phyloP scores from a whole-genome alignment of 2,329 filamentous ascomycete species.

The Arthrobotrys entomopaga region DNA sequence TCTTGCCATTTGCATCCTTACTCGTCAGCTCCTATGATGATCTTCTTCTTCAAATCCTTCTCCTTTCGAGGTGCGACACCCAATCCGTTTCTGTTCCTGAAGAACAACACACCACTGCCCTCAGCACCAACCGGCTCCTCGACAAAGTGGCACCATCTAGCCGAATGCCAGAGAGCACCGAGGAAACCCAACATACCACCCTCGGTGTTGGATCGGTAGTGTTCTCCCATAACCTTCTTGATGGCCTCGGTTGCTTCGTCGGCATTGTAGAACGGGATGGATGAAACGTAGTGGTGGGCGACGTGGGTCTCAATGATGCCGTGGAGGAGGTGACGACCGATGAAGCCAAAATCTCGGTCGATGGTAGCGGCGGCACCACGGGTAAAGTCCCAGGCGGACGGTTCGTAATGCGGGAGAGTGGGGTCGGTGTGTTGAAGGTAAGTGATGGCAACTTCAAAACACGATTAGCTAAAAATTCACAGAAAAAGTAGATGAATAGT shows the following conservation, averaged over 20 bases:
- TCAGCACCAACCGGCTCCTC: conserved; percentile 85
- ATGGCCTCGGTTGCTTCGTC: conserved; percentile 95
- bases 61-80: conserved; percentile 68
- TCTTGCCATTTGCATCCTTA: conserved; percentile 6
- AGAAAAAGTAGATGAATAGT: neutral
- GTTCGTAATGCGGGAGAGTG: conserved; percentile 88
- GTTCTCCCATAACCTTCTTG: conserved; percentile 91
- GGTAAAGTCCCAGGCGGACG: conserved; percentile 88
- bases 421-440: conserved; percentile 98
- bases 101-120: conserved; percentile 88
- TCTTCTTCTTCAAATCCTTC: conserved; percentile 50
- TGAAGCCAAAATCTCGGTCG: conserved; percentile 95
- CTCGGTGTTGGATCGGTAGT: conserved; percentile 86
- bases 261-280: conserved; percentile 95
- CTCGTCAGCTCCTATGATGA: conserved; percentile 52
- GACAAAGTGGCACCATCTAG: conserved; percentile 95
- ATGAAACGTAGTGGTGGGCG: conserved; percentile 95
- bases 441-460: conserved; percentile 80
- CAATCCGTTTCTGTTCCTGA: conserved; percentile 90
- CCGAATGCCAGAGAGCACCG: conserved; percentile 79
- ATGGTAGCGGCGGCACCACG: conserved; percentile 95
- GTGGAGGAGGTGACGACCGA: conserved; percentile 89
- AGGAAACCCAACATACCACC: conserved; percentile 86
- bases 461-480: conserved; percentile 9
- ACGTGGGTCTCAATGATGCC: conserved; percentile 98